A percentile compares a stretch with the other conserved stretches of the same genome.
Evolutionary conservation across 1,284 basidiomycete species (phyloP).

Genomic region (Moniliella sp.): DNA sequence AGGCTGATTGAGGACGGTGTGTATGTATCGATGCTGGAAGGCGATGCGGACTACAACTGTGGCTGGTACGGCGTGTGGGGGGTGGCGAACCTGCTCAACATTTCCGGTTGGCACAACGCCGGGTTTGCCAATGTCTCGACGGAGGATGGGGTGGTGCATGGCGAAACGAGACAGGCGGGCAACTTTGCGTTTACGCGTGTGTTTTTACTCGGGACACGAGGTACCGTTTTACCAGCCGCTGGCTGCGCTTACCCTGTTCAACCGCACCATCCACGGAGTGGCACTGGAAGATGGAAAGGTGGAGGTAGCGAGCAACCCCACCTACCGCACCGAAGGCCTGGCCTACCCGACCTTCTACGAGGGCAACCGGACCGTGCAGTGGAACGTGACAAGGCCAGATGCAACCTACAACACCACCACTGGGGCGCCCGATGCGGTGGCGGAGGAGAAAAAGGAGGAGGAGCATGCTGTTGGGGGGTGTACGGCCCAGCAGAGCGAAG

Average conservation of each 20-base stretch:
- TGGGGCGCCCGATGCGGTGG: no score
- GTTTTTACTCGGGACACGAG: conserved; percentile 17
- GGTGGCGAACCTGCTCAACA: conserved; percentile 8
- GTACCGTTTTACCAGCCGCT: conserved; percentile 17
- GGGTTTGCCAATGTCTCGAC: conserved; percentile 9
- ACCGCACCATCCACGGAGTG: conserved; percentile 11
- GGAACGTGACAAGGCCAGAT: no score
- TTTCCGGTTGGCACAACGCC: conserved; percentile 6
- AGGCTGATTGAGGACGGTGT: conserved; percentile 9
- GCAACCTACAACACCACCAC: no score
- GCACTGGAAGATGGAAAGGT: no score
- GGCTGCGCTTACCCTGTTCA: conserved; percentile 10
- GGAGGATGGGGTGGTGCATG: conserved; percentile 5
- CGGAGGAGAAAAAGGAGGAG: no score
- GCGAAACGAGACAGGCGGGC: conserved; percentile 12
- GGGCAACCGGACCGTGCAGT: no score
- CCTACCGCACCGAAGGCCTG: no score
- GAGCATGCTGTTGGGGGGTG: no score
- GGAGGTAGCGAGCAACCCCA: no score
- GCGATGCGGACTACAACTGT: conserved; percentile 22
- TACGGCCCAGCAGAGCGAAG: no score
- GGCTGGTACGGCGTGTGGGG: conserved; percentile 12
- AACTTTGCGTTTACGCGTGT: conserved; percentile 11
- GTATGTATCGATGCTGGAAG: conserved; percentile 11
- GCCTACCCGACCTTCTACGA: no score